Evolutionary conservation across 225 moss, liverwort and hornwort species (phyloP).

Genomic region (Anthoceros angustus): DNA sequence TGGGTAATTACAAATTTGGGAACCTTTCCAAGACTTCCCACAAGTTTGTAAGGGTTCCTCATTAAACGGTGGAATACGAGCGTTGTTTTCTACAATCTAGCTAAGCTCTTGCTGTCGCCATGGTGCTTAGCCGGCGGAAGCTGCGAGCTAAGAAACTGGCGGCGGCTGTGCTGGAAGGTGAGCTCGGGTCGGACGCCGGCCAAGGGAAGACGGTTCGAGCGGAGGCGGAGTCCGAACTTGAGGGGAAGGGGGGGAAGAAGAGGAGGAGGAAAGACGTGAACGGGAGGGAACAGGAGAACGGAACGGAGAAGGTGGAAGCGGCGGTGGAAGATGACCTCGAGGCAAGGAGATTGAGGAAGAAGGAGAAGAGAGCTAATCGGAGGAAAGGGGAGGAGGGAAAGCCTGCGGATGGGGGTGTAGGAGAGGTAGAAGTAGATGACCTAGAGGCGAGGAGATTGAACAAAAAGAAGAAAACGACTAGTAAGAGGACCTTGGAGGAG

Average conservation of each 20-base stretch:
- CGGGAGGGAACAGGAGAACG: constrained; percentile 17
- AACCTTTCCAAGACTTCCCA: too few species aligned
- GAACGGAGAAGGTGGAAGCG: constrained; percentile 24
- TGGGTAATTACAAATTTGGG: too few species aligned
- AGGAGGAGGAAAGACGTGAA: constrained; percentile 26
- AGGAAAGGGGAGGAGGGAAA: background rate
- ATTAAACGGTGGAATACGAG: background rate
- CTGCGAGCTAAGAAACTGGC: background rate
- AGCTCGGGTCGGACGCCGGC: background rate
- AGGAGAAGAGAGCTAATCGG: background rate
- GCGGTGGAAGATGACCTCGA: constrained; percentile 9
- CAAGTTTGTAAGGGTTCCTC: background rate
- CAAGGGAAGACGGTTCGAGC: background rate
- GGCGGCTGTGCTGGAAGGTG: background rate
- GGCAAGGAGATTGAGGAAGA: constrained; percentile 4
- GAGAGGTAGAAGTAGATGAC: too few species aligned
- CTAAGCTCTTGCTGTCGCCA: background rate
- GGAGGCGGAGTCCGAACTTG: background rate
- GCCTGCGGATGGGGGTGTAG: constrained; percentile 16
- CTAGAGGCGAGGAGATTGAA: background rate
- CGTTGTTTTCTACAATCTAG: background rate
- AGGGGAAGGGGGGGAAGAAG: constrained; percentile 8
- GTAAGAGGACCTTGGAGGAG: background rate
- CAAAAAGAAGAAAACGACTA: background rate
- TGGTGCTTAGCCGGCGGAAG: background rate